Evolutionary conservation across 2,329 filamentous ascomycete genomes (phyloP).

Genomic region (Fusarium domesticum): DNA sequence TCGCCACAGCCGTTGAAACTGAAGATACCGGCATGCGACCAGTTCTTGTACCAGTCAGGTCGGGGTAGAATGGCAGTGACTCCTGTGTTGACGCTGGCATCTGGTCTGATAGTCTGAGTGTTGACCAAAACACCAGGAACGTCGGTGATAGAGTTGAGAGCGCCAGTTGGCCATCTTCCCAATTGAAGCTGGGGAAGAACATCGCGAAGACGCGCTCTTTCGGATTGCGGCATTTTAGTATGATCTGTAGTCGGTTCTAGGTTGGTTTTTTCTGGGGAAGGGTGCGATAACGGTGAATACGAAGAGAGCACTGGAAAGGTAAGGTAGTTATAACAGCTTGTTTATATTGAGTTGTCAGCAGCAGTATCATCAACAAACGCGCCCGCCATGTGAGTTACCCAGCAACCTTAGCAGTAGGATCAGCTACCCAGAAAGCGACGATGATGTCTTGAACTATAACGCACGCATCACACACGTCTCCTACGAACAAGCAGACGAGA

Average conservation of each 20-base stretch:
- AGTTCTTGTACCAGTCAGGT: slow-evolving; percentile 42
- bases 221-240: neutral
- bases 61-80: slow-evolving; percentile 50
- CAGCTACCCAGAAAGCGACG: too few relatives aligned
- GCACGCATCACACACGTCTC: too few relatives aligned
- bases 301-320: too few relatives aligned
- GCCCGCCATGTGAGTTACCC: too few relatives aligned
- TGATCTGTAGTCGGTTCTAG: neutral
- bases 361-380: too few relatives aligned
- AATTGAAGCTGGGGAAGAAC: slow-evolving; percentile 44
- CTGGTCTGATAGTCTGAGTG: slow-evolving; percentile 42
- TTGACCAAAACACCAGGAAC: slow-evolving; percentile 47
- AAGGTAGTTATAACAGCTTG: too few relatives aligned
- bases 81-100: slow-evolving; percentile 45
- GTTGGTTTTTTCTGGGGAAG: neutral
- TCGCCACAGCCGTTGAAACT: slow-evolving; percentile 64
- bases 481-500: too few relatives aligned
- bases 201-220: slow-evolving; percentile 36
- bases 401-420: too few relatives aligned
- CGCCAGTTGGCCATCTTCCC: slow-evolving; percentile 43
- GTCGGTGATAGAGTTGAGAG: slow-evolving; percentile 51
- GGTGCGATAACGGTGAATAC: neutral
- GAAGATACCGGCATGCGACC: slow-evolving; percentile 51
- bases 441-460: too few relatives aligned
- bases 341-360: too few relatives aligned